Evolutionary conservation across 1,139 yeast species (phyloP), one percentile per base, ranked within the genome.

Genomic region (Spathaspora jeffriesii): DNA sequence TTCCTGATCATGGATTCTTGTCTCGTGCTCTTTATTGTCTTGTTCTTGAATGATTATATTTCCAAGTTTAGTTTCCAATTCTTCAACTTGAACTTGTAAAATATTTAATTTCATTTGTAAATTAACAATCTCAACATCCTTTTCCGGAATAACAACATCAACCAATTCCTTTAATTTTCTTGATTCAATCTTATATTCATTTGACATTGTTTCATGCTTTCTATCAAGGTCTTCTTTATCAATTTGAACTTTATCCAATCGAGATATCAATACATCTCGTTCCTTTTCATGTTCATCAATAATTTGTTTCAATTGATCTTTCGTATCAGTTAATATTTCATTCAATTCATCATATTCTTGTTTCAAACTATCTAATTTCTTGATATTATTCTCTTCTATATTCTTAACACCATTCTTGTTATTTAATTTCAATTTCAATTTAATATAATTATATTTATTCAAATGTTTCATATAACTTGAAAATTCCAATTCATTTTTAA

Each of bases 401-500:
- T 22, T n/a, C 13, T 4, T 17, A 7, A 2, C 34, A 2, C 48
- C 42, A 46, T 57, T 65, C 18, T 68, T 57, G 38, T 61, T 60
- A 32, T 66, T 63, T 49, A 73, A 50, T 30, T 59, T 56, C 20
- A 64, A 47, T 45, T 63, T 68, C 40, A 67, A 62, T 46, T 74
- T 70, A 22, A 76, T 62, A 46, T 78, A 73, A 41, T 79, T 73
- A 46, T 70, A 70, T 52, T 79, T 78, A 47, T 74, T 76, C 52
- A 82, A 70, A 49, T 76, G 73, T 49, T 79, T 80, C 61, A 82
- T 63, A 59, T 81, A 84, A 46, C 76, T 71, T 9, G 81, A 70
- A 59, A 85, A 85, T 45, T 84, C 87, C 42, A 84, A 67, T 59
- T 85, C 92, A 58, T 85, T 85, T 48, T 77, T 76, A 49, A 78